These are phyloP conservation scores for Mentha longifolia DNA, from an alignment of 257 asterid species.

Conservation along the genomic window DNA sequence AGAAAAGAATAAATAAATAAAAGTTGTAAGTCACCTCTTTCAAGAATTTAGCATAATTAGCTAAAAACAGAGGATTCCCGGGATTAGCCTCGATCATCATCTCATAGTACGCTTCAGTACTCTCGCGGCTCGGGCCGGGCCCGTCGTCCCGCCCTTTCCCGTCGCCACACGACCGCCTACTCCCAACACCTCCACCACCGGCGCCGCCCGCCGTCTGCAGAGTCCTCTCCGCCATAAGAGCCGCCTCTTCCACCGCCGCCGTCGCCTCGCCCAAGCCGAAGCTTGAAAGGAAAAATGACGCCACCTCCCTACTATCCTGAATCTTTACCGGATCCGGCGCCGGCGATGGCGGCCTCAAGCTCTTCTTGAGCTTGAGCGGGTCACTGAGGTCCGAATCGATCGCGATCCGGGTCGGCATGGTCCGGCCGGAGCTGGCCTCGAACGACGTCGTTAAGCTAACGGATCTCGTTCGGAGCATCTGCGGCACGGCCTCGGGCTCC, in stretches of 20 bases:
- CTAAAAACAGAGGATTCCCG: conserved; percentile 62
- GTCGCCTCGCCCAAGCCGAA: conserved; percentile 46
- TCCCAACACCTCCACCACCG: conserved; percentile 41
- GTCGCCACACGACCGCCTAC: conserved; percentile 48
- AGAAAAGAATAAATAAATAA: not conserved
- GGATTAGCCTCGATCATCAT: conserved; percentile 74
- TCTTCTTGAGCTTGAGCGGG: conserved; percentile 45
- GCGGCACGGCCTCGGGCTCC: conserved; percentile 54
- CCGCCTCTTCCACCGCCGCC: conserved; percentile 24
- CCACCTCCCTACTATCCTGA: conserved; percentile 42
- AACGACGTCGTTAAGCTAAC: conserved; percentile 40
- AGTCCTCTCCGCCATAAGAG: conserved; percentile 19
- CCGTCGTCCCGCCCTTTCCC: conserved; percentile 52
- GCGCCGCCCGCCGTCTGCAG: conserved; percentile 45
- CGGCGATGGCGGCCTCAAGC: conserved; percentile 32
- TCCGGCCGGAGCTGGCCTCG: conserved; percentile 36
- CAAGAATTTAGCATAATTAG: conserved; percentile 80
- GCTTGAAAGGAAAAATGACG: conserved; percentile 39
- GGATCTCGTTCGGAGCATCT: conserved; percentile 50
- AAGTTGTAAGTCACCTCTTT: conserved; percentile 56
- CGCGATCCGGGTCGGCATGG: conserved; percentile 24
- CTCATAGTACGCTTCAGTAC: conserved; percentile 61
- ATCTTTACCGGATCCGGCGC: conserved; percentile 43
- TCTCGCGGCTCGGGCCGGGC: conserved; percentile 52
- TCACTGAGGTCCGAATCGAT: conserved; percentile 46